Conservation (phyloP, 495 filamentous ascomycete genomes). For the Talaromyces liani region DNA sequence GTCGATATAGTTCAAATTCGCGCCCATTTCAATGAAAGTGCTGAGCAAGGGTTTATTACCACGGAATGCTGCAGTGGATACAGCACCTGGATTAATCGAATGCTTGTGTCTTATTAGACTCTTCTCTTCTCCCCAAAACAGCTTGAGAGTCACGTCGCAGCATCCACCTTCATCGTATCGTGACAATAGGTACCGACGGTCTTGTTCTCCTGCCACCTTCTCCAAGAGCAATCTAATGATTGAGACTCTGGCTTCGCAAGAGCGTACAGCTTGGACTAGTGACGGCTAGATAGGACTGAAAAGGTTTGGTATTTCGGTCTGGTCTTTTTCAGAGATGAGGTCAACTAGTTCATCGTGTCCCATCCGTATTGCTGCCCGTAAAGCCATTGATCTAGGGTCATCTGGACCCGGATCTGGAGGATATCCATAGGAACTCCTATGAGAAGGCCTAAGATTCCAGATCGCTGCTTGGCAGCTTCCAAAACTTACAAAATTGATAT, state of each 20-base stretch:
- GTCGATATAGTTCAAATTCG: slow-evolving; percentile 30
- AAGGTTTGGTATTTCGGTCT: neutral
- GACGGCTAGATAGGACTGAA: neutral
- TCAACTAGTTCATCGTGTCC: neutral
- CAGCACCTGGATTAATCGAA: too few species aligned
- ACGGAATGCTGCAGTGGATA: slow-evolving; percentile 18
- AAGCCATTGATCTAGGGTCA: neutral
- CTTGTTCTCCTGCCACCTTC: neutral
- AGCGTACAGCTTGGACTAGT: slow-evolving; percentile 15
- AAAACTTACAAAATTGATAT: neutral
- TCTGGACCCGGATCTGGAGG: neutral
- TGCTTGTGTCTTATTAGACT: too few species aligned
- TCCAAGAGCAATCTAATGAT: slow-evolving; percentile 12
- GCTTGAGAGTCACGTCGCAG: neutral
- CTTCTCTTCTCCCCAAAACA: neutral
- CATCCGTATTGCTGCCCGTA: neutral
- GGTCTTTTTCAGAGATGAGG: neutral
- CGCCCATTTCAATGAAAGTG: slow-evolving; percentile 31
- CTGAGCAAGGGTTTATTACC: slow-evolving; percentile 26
- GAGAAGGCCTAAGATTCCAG: too few species aligned
- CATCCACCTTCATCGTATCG: neutral
- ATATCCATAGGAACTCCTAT: too few species aligned
- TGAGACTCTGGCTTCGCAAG: slow-evolving; percentile 23
- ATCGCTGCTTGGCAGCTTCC: neutral
- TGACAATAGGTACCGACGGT: neutral